These are phyloP conservation scores for Ganoderma boninense DNA, from an alignment of 1,284 basidiomycete species.

Conservation along the genomic window DNA sequence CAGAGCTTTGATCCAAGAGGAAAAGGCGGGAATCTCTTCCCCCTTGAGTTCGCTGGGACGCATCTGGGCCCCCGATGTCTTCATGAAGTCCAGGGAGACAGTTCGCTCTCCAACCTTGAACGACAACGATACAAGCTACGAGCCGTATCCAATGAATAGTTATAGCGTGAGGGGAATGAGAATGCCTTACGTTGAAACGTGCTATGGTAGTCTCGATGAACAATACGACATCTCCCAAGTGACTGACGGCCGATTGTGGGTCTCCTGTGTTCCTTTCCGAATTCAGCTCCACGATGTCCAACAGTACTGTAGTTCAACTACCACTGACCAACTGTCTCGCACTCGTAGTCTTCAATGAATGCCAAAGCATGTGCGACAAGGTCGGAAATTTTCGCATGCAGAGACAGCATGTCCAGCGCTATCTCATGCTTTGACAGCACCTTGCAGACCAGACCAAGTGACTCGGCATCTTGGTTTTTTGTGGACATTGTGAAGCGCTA, in stretches of 20 bases:
- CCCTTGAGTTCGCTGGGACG: conserved; percentile 51
- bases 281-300: conserved; percentile 2
- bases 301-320: background rate
- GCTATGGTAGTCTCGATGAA: conserved; percentile 71
- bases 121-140: conserved; percentile 27
- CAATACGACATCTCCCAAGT: conserved; percentile 77
- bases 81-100: conserved; percentile 60
- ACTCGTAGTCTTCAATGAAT: conserved; percentile 78
- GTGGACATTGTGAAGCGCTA: conserved; percentile 65
- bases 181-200: conserved; percentile 64
- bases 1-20: conserved; percentile 75
- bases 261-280: conserved; percentile 61
- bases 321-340: conserved; percentile 76
- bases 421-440: conserved; percentile 63
- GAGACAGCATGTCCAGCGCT: conserved; percentile 71
- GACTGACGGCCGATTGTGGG: conserved; percentile 79
- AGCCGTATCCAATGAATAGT: background rate
- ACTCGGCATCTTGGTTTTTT: conserved; percentile 66
- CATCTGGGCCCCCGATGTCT: conserved; percentile 54
- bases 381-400: conserved; percentile 72
- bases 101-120: conserved; percentile 49
- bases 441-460: conserved; percentile 71
- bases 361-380: conserved; percentile 66
- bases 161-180: too few species aligned
- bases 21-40: conserved; percentile 61